A percentile compares a stretch with the other conserved stretches of the same genome.
phyloP scores from a whole-genome alignment of 1,284 basidiomycete genomes.

The Malassezia arunalokei region DNA sequence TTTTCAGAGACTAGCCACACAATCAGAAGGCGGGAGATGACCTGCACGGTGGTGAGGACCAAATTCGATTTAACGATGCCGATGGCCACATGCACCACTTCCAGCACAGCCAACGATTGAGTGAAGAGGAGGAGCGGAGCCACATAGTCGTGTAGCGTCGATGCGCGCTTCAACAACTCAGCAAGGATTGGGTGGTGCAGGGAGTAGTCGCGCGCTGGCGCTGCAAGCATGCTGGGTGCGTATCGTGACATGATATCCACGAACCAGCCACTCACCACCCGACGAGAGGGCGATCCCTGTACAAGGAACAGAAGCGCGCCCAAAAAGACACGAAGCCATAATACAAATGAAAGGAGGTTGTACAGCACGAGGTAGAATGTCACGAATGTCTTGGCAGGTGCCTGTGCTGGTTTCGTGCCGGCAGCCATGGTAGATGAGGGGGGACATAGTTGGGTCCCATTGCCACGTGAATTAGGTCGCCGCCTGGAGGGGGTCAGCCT shows the following conservation, averaged over 20 bases:
- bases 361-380: constrained; percentile 9
- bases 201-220: constrained; percentile 18
- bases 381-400: background rate
- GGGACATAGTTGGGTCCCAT: too few species aligned
- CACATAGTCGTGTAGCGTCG: constrained; percentile 24
- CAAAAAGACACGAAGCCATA: constrained; percentile 11
- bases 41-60: constrained; percentile 72
- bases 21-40: constrained; percentile 69
- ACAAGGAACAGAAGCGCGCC: constrained; percentile 5
- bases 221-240: constrained; percentile 23
- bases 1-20: constrained; percentile 58
- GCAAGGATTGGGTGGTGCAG: constrained; percentile 21
- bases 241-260: constrained; percentile 7
- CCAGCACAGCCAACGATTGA: constrained; percentile 34
- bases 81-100: constrained; percentile 59
- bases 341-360: constrained; percentile 10
- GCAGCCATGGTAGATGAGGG: background rate
- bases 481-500: too few species aligned
- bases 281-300: constrained; percentile 1
- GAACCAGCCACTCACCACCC: background rate
- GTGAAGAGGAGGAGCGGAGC: constrained; percentile 29
- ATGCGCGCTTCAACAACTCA: constrained; percentile 23
- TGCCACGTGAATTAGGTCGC: too few species aligned
- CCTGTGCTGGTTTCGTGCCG: background rate
- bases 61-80: constrained; percentile 74